Evolutionary conservation across 116 monocot species (phyloP), one percentile per base, ranked within the genome.

Genomic region (Posidonia oceanica): DNA sequence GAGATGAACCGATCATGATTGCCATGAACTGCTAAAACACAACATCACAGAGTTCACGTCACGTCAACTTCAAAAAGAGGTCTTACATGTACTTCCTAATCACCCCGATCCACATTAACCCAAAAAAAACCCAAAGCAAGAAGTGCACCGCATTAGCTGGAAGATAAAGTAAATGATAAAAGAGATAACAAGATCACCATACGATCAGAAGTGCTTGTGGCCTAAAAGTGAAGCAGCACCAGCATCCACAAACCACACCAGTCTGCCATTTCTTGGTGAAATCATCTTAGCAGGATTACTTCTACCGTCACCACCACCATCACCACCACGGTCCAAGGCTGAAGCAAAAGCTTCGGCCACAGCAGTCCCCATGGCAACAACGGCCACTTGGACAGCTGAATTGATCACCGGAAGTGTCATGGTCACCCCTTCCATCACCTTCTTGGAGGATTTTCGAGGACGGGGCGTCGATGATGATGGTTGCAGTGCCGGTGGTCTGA

Each of bases 351-450:
- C 80, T 10, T 6, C 36, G 3, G 83, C 77, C 53, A 76, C 83
- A 39, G 72, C 79, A 54, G 75, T 63, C 3, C 87, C 87, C 0
- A 68, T 53, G 20, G 75, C 79, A 29, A 87, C 74, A 10, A 84
- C 71, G 2, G 66, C 71, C 23, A 87, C 76, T 56, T 82, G 79
- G 0, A 74, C 76, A 1, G 87, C 87, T 0, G 87, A 74, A 66
- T 87, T 87, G 59, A 87, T 84, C 18, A 87, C 87, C 1, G 84
- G 84, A 11, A 87, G 62, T 14, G 87, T 84, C 65, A 87, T 79
- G 17, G 83, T 81, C 38, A 83, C 81, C 39, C 81, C 62, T 58
- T 87, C 83, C 13, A 67, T 75, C 14, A 3, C 58, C 56, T 69
- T 29, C 54, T 38, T 55, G 22, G 21, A 10, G 48, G 48, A 12